Conservation (phyloP, 495 filamentous ascomycete species). For the Xylaria intraflava region DNA sequence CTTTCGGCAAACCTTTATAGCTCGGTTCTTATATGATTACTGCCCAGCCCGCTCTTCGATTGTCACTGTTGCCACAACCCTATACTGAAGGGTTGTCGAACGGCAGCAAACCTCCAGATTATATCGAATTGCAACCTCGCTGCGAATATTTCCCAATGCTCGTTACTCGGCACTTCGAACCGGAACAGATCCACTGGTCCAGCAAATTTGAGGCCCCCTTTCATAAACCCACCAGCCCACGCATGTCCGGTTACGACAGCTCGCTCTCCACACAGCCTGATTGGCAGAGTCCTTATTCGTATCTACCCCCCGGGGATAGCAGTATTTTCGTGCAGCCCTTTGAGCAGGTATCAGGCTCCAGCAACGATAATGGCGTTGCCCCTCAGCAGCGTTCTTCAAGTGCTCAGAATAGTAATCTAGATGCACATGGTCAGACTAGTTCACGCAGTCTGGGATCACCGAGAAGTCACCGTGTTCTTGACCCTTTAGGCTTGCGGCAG, state of each 20-base stretch:
- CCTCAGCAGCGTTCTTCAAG: constrained; percentile 37
- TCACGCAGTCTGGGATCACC: constrained; percentile 27
- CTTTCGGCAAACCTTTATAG: neutral
- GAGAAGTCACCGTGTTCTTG: constrained; percentile 30
- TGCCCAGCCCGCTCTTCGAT: neutral
- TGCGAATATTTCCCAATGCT: constrained; percentile 47
- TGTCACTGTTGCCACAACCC: neutral
- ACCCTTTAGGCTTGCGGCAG: constrained; percentile 41
- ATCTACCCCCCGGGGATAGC: constrained; percentile 46
- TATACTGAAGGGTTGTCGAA: neutral
- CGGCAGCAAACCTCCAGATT: neutral
- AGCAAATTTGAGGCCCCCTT: constrained; percentile 51
- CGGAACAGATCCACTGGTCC: constrained; percentile 54
- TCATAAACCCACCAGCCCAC: constrained; percentile 45
- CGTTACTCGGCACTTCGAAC: constrained; percentile 51
- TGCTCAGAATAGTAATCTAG: constrained; percentile 29
- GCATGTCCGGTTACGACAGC: constrained; percentile 54
- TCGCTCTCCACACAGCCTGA: constrained; percentile 50
- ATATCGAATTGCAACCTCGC: constrained; percentile 12
- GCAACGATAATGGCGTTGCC: constrained; percentile 35
- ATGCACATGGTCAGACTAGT: constrained; percentile 27
- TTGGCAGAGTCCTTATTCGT: constrained; percentile 54
- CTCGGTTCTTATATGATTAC: neutral
- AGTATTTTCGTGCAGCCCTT: constrained; percentile 43
- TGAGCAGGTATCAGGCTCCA: constrained; percentile 39